These are phyloP conservation scores for Aureobasidium sp. DNA, from an alignment of 2,329 filamentous ascomycete genomes.

Conservation along the genomic window DNA sequence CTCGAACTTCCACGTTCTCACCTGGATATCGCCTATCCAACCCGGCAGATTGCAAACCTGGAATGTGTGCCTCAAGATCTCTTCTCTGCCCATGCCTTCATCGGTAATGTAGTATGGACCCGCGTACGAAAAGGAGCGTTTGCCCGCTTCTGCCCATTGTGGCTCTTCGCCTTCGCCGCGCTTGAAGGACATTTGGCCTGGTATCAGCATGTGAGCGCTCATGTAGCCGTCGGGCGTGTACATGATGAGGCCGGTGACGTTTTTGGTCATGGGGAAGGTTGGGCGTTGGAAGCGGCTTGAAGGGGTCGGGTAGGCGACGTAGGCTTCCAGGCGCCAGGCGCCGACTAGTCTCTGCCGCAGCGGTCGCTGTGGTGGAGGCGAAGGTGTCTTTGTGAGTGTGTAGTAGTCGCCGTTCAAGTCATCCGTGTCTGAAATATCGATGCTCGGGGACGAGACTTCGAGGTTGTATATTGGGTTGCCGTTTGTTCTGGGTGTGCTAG, in stretches of 20 bases:
- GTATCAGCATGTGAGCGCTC: constrained; percentile 28
- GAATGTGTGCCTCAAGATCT: constrained; percentile 31
- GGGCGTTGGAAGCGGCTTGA: constrained; percentile 27
- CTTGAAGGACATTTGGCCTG: constrained; percentile 29
- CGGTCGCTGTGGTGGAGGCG: constrained; percentile 25
- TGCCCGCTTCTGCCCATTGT: constrained; percentile 34
- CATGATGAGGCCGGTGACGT: constrained; percentile 27
- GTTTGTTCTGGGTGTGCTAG: constrained; percentile 10
- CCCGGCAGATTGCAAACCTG: constrained; percentile 33
- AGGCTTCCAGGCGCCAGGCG: constrained; percentile 33
- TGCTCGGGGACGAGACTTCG: background rate
- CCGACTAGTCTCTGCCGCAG: constrained; percentile 30
- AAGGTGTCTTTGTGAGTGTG: constrained; percentile 22
- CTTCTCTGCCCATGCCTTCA: constrained; percentile 28
- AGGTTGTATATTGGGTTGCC: background rate
- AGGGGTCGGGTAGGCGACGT: constrained; percentile 32
- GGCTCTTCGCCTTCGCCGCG: constrained; percentile 32
- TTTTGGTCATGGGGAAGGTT: constrained; percentile 27
- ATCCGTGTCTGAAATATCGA: constrained; percentile 16
- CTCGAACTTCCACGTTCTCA: constrained; percentile 32
- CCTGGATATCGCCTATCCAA: constrained; percentile 33
- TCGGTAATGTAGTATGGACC: constrained; percentile 34
- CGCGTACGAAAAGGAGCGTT: constrained; percentile 32
- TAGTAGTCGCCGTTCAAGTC: constrained; percentile 30
- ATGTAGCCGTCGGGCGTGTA: constrained; percentile 30